Conservation (phyloP, 1,284 basidiomycete species). For the Somion occarium region DNA sequence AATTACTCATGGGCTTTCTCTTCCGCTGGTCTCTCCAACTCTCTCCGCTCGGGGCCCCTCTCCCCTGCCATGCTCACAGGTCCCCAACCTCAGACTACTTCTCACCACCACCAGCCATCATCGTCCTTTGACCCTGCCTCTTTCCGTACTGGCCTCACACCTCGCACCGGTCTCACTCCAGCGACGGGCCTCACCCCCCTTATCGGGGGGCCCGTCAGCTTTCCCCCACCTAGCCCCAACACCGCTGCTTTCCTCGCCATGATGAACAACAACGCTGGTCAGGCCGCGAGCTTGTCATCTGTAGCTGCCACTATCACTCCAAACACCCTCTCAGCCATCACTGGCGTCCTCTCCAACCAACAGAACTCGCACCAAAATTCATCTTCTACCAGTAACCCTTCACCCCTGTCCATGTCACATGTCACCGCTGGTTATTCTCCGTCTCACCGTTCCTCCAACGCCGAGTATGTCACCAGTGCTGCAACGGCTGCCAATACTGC, state of each 20-base stretch:
- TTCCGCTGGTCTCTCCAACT: conserved; percentile 57
- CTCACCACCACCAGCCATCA: conserved; percentile 25
- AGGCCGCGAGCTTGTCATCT: conserved; percentile 46
- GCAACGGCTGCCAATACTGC: conserved; percentile 54
- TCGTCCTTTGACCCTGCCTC: conserved; percentile 67
- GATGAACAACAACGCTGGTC: conserved; percentile 67
- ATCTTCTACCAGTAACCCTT: conserved; percentile 21
- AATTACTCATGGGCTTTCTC: conserved; percentile 69
- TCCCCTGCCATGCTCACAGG: conserved; percentile 95
- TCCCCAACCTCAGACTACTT: conserved; percentile 47
- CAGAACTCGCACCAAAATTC: conserved; percentile 11
- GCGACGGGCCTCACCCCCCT: conserved; percentile 86
- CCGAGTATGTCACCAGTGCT: conserved; percentile 39
- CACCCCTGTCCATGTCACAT: conserved; percentile 29
- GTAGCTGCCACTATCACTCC: conserved; percentile 82
- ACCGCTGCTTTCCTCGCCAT: conserved; percentile 92
- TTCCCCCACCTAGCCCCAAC: conserved; percentile 84
- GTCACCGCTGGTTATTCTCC: conserved; percentile 22
- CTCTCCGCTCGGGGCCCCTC: conserved; percentile 86
- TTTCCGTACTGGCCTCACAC: conserved; percentile 81
- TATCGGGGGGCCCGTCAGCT: conserved; percentile 68
- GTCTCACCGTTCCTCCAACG: conserved; percentile 26
- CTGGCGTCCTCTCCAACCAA: conserved; percentile 51
- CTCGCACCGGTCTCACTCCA: conserved; percentile 64
- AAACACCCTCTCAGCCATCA: conserved; percentile 82